Conservation (phyloP, 2,329 filamentous ascomycete species). For the Colletotrichum lentis region DNA sequence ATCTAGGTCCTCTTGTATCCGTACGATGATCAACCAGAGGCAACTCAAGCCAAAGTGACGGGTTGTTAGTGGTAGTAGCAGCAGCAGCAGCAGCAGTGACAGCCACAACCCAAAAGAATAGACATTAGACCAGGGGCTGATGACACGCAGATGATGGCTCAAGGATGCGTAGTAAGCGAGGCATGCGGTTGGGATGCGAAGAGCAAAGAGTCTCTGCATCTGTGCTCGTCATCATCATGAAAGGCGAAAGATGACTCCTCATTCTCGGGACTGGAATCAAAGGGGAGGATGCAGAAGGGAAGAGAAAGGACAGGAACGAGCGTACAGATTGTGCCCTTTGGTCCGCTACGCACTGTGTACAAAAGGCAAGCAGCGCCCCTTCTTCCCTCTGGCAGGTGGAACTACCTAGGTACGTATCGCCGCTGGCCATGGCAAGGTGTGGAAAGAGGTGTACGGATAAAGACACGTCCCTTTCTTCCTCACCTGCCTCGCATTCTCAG, state of each 20-base stretch:
- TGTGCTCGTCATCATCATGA: constrained; percentile 1
- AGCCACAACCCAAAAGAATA: background rate
- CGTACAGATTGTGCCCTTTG: too few species aligned
- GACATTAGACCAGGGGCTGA: constrained; percentile 3
- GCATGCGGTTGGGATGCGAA: background rate
- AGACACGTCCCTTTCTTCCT: background rate
- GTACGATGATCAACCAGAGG: too few species aligned
- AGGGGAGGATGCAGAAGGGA: background rate
- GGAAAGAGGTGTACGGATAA: background rate
- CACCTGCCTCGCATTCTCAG: background rate
- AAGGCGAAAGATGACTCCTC: background rate
- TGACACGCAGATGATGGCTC: background rate
- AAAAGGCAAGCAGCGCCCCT: background rate
- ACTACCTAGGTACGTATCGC: background rate
- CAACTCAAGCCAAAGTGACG: background rate
- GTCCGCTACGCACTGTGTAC: constrained; percentile 24
- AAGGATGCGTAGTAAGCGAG: background rate
- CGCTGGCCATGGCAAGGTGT: background rate
- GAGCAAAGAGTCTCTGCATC: background rate
- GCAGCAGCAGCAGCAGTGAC: background rate
- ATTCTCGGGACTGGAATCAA: background rate
- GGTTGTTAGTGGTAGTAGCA: too few species aligned
- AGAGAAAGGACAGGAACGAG: background rate
- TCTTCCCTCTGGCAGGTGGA: constrained; percentile 7
- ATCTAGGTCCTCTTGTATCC: background rate